Evolutionary conservation across 306 rosid genomes (phyloP), one percentile per base, ranked within the genome.

Genomic region (Vicia sativa): DNA sequence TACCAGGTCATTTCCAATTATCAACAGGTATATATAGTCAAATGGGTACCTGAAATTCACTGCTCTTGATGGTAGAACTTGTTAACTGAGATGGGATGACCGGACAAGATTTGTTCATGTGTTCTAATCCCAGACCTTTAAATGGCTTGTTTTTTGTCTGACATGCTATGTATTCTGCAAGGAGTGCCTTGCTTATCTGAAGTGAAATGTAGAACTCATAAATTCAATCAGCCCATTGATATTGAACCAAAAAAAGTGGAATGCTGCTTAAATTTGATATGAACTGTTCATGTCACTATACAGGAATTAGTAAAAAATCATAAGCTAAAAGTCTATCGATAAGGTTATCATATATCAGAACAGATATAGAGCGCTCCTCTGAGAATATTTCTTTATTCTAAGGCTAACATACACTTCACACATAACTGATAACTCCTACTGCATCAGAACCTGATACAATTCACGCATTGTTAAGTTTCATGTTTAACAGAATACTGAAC

Each of bases 111-210:
- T 73, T 65, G 80, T 92, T 90, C 96, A 92, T 92, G 83, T 92
- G 91, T 64, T 87, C 98, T 67, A 92, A 85, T 48, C 96, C 98
- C 70, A 90, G 76, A 18, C 88, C 89, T 59, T 75, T 77, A 77
- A 84, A 86, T 66, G 96, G 96, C 57, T 79, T 83, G 56, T 82
- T 90, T 80, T 63, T 83, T 64, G 67, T 90, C 81, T 81, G 79
- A 68, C 81, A 76, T 43, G 87, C 82, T 59, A 79, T 12, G 78
- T 74, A 90, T 77, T 86, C 96, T 41, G 75, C 84, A 56, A 84
- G 81, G 60, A 92, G 91, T 52, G 96, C 93, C 85, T 92, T 92
- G 96, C 98, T 87, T 67, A 90, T 84, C 98, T 92, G 93, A 26
- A 55, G 31, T 57, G 48, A 66, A 72, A 78, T 57, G 52, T 16